A percentile compares a stretch with the other conserved stretches of the same genome.
Conservation (phyloP, 176 grass and related monocot genomes). For the Zoysia pacifica region DNA sequence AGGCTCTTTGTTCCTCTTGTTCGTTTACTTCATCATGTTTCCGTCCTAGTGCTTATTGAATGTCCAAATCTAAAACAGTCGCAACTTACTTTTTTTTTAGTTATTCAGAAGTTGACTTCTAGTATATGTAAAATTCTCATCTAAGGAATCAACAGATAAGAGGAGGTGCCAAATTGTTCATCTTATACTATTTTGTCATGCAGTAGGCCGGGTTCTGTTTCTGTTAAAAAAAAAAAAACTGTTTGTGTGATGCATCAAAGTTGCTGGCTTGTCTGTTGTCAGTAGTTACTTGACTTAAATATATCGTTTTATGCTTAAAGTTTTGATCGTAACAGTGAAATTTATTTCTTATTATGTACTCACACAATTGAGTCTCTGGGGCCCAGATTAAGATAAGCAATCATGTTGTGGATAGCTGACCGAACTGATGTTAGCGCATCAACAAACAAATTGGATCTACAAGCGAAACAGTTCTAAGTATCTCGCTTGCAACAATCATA, state of each 20-base stretch:
- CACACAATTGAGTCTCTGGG: no score
- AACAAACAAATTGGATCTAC: background rate
- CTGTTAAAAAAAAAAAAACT: background rate
- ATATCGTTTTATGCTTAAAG: background rate
- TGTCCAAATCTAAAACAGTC: background rate
- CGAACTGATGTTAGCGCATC: background rate
- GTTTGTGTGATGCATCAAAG: background rate
- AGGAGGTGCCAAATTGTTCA: background rate
- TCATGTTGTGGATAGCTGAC: background rate
- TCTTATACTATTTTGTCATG: background rate
- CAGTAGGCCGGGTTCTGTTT: no score
- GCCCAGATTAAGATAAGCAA: background rate
- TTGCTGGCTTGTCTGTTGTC: background rate
- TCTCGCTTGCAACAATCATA: no score
- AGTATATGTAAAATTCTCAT: background rate
- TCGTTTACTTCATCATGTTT: background rate
- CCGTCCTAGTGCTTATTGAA: background rate
- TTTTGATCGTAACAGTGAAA: background rate
- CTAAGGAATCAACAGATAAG: background rate
- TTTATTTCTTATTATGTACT: background rate
- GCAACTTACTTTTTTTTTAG: constrained; percentile 1
- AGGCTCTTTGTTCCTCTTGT: background rate
- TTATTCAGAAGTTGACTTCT: constrained; percentile 18
- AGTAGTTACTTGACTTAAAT: background rate
- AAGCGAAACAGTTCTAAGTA: no score